Base-by-base conservation (phyloP, 139 green algal genomes). In the Tetradesmus lagerheimii region DNA sequence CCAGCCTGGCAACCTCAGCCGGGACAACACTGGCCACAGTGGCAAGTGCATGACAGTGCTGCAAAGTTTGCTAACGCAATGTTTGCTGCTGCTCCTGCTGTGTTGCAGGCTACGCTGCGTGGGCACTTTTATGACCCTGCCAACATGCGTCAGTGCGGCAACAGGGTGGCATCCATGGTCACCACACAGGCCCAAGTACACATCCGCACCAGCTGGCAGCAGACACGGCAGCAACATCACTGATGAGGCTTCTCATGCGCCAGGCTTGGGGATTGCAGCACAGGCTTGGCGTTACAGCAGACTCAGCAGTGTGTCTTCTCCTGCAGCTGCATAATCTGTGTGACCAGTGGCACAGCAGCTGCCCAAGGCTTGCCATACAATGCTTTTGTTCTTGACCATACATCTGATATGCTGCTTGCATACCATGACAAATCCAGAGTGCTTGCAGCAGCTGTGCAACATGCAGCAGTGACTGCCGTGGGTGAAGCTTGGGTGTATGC, bases 101-200 rank as follows among this genome's bases (percentile, higher is more conserved):
- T 53, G 53, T 18, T 67, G 64, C 83, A 88, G 83, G 83, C 64
- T n/a, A 11, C 3, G 18, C 27, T 88, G 83, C 83, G 64, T 34
- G 25, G 1, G 0, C 37, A 47, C 37, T 45, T 41, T 16, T 80
- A 88, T 16, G 37, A 80, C 38, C 27, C 64, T n/a, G n/a, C 64
- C 14, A 29, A 62, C 27, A 1, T 11, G 20, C 37, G 31, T 2
- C 83, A 67, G 23, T 80, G 64, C 25, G 47, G 35, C 64, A 67
- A 2, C 6, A 62, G 8, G 18, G 83, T 88, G 39, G 62, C 83
- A 41, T 23, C 62, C 27, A 80, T 66, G 64, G 83, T 43, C 38
- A 88, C 75, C 83, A 88, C 83, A 11, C 83, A 88, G 37, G 83
- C 83, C 35, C 83, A 88, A 64, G 83, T 80, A 23, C 25, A 23